Base-by-base conservation (phyloP, 495 filamentous ascomycete genomes). In the Friedmanniomyces endolithicus region DNA sequence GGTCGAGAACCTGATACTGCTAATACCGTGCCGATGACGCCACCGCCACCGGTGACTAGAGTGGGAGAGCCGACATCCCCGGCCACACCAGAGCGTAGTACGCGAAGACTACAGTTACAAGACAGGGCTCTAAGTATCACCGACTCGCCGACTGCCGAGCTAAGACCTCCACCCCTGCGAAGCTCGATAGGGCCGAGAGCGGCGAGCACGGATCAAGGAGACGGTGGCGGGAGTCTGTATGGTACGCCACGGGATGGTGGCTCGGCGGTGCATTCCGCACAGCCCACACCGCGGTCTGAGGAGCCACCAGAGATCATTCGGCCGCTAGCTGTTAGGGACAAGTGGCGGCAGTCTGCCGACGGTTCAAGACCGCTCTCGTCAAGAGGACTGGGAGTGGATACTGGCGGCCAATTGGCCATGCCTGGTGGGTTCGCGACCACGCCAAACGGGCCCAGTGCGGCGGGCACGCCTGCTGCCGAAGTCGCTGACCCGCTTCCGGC, bases 41-140 rank as follows among this genome's bases (percentile, higher is more conserved):
- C 57, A 23, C 23, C 52, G 2, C 27, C 9, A 9, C 27, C 27
- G 4, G 27, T 31, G 9, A 14, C 57, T 23, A 19, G 27, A 31
- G 24, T 20, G n/a, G 11, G 52, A n/a, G 56, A 40, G 34, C 23
- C 47, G 1, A 12, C 44, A 8, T 11, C 11, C n/a, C 49, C 57
- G 40, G 45, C 52, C 11, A 55, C 57, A 19, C 57, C 57, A 2
- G 52, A 55, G 19, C 51, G 57, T 1, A 48, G 37, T 17, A 43
- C 11, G 23, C 25, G 34, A 31, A 24, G 56, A 17, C 56, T 40
- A 14, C 20, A 6, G 12, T 50, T 40, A 14, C 14, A 35, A 17
- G 12, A 35, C 11, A 2, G 24, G 29, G 23, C 39, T 17, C 29
- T 41, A 19, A 41, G 37, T 19, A 2, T 22, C 3, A 16, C 2